These are phyloP conservation scores for Lactarius hatsudake DNA, from an alignment of 768 basidiomycete genomes.

Conservation along the genomic window DNA sequence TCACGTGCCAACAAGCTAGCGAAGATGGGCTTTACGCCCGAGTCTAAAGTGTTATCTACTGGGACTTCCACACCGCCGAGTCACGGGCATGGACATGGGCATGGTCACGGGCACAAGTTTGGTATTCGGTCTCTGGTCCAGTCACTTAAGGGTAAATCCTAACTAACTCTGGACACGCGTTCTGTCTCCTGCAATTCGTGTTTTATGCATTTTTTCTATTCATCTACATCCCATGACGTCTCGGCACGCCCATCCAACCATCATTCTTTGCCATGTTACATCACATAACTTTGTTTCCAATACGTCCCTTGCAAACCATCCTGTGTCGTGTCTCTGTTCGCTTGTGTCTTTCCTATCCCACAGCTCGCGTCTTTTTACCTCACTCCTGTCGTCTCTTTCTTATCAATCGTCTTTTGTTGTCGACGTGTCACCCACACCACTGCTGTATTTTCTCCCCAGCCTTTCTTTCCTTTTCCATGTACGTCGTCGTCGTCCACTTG, in stretches of 20 bases:
- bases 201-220: slow-evolving; percentile 10
- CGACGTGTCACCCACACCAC: slow-evolving; percentile 14
- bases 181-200: background rate
- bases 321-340: slow-evolving; percentile 5
- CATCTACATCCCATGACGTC: background rate
- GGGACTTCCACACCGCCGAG: slow-evolving; percentile 31
- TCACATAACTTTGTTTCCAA: slow-evolving; percentile 7
- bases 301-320: slow-evolving; percentile 1
- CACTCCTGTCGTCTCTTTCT: slow-evolving; percentile 5
- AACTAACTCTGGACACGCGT: background rate
- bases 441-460: slow-evolving; percentile 13
- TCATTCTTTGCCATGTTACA: slow-evolving; percentile 16
- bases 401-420: background rate
- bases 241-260: background rate
- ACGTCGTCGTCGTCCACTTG: background rate
- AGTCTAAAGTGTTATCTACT: slow-evolving; percentile 37
- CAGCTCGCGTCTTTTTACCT: slow-evolving; percentile 1
- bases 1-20: slow-evolving; percentile 66
- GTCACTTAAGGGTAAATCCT: slow-evolving; percentile 37
- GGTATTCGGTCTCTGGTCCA: slow-evolving; percentile 52
- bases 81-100: slow-evolving; percentile 28
- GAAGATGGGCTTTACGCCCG: slow-evolving; percentile 65
- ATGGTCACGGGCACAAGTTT: slow-evolving; percentile 35
- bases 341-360: background rate
- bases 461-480: background rate